A percentile compares a stretch with the other conserved stretches of the same genome.
Evolutionary conservation across 352 stramenopile species (phyloP).

Genomic region (Phytophthora cajani): DNA sequence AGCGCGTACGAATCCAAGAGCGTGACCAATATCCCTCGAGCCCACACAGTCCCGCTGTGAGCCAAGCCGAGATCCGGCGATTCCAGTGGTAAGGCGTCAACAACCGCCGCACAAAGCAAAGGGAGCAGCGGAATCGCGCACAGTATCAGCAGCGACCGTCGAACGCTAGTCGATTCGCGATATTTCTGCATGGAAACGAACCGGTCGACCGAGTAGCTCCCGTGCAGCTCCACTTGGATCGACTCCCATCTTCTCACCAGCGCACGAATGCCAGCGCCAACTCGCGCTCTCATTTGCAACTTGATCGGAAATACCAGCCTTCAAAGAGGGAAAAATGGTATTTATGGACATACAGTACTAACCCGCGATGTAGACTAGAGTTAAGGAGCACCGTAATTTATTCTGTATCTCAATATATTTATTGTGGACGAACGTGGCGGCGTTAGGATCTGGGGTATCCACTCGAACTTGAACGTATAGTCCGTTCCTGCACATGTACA

Average conservation of each 20-base stretch:
- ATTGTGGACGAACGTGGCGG: background rate
- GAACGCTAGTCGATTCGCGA: constrained; percentile 18
- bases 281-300: background rate
- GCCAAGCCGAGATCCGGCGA: constrained; percentile 25
- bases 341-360: background rate
- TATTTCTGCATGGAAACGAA: constrained; percentile 17
- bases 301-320: background rate
- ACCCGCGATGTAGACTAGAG: background rate
- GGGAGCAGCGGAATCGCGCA: constrained; percentile 7
- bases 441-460: background rate
- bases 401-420: background rate
- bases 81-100: constrained; percentile 20
- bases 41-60: constrained; percentile 18
- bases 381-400: background rate
- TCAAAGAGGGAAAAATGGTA: background rate
- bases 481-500: background rate
- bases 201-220: constrained; percentile 25
- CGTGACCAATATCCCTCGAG: constrained; percentile 1
- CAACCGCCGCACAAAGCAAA: constrained; percentile 18
- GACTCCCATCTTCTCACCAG: constrained; percentile 23
- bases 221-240: constrained; percentile 28
- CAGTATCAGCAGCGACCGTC: constrained; percentile 5
- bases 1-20: constrained; percentile 18
- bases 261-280: constrained; percentile 6
- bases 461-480: constrained; percentile 10